A percentile compares a stretch with the other conserved stretches of the same genome.
These are phyloP conservation scores for Malassezia yamatoensis DNA, from an alignment of 1,284 basidiomycete species.

Conservation along the genomic window DNA sequence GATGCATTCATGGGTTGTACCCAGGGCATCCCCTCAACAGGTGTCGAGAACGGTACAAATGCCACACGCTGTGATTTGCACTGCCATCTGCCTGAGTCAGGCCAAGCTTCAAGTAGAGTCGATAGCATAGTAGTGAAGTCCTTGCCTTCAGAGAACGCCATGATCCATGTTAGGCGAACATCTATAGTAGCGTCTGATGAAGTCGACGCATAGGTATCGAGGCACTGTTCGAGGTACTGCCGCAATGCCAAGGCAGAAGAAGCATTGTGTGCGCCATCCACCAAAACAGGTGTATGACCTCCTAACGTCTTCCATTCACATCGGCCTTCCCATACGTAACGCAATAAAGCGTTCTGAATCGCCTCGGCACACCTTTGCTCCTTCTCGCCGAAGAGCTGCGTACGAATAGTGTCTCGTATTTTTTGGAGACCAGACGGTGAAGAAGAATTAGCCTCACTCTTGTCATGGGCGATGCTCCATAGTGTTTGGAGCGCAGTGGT, in stretches of 20 bases:
- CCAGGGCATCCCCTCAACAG: constrained; percentile 47
- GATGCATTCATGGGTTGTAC: constrained; percentile 20
- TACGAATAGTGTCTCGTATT: constrained; percentile 33
- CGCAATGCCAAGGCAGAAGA: constrained; percentile 65
- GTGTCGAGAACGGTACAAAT: constrained; percentile 30
- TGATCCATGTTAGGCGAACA: constrained; percentile 29
- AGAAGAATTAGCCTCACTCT: neutral
- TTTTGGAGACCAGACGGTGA: constrained; percentile 25
- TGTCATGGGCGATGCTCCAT: constrained; percentile 37
- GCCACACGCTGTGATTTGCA: constrained; percentile 25
- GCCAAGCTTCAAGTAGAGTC: constrained; percentile 17
- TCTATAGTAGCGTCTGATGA: constrained; percentile 1
- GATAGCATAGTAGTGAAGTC: constrained; percentile 30
- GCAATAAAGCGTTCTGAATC: constrained; percentile 18
- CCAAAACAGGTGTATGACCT: constrained; percentile 51
- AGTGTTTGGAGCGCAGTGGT: constrained; percentile 41
- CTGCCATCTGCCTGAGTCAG: constrained; percentile 2
- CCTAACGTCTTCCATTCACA: constrained; percentile 60
- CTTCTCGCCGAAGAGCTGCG: constrained; percentile 23
- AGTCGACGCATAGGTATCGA: constrained; percentile 4
- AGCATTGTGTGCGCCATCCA: constrained; percentile 93
- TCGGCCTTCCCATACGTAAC: constrained; percentile 64
- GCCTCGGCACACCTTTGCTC: constrained; percentile 19
- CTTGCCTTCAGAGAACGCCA: constrained; percentile 39
- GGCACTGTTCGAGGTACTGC: constrained; percentile 56